A percentile compares a stretch with the other conserved stretches of the same genome.
Conservation (phyloP, 768 basidiomycete genomes). For the Panaeolus cyanescens region DNA sequence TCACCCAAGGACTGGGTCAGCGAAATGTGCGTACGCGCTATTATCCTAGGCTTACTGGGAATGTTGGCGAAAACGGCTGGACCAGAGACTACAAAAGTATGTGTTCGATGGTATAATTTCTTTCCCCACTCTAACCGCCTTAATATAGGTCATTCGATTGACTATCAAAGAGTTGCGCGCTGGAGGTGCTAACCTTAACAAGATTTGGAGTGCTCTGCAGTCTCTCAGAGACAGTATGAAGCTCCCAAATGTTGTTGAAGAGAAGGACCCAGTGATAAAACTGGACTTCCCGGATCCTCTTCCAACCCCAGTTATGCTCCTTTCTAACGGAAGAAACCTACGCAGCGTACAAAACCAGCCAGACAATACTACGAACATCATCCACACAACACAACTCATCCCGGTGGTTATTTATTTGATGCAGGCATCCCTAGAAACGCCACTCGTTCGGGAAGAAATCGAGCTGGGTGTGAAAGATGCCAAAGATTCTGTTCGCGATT, state of each 20-base stretch:
- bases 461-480: slow-evolving; percentile 57
- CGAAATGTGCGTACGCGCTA: slow-evolving; percentile 62
- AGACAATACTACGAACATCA: slow-evolving; percentile 23
- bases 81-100: slow-evolving; percentile 37
- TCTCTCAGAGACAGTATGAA: slow-evolving; percentile 41
- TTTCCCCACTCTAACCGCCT: background rate
- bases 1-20: slow-evolving; percentile 60
- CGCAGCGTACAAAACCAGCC: slow-evolving; percentile 45
- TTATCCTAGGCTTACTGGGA: slow-evolving; percentile 63
- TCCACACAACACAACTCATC: slow-evolving; percentile 62
- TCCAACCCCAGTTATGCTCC: slow-evolving; percentile 47
- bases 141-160: slow-evolving; percentile 39
- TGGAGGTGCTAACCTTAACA: slow-evolving; percentile 57
- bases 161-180: slow-evolving; percentile 55
- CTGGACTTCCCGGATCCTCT: slow-evolving; percentile 59
- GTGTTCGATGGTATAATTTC: slow-evolving; percentile 6
- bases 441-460: slow-evolving; percentile 56
- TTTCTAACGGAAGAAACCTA: slow-evolving; percentile 50
- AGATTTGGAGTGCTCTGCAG: slow-evolving; percentile 61
- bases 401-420: slow-evolving; percentile 67
- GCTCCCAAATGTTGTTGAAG: slow-evolving; percentile 9
- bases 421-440: slow-evolving; percentile 47
- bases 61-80: slow-evolving; percentile 49
- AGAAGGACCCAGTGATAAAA: slow-evolving; percentile 11
- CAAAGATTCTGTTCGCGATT: slow-evolving; percentile 54